Percentiles rank a stretch among this genome's conserved stretches.
These are phyloP conservation scores for Quercus bicolor DNA, from an alignment of 306 rosid genomes.

Conservation along the genomic window DNA sequence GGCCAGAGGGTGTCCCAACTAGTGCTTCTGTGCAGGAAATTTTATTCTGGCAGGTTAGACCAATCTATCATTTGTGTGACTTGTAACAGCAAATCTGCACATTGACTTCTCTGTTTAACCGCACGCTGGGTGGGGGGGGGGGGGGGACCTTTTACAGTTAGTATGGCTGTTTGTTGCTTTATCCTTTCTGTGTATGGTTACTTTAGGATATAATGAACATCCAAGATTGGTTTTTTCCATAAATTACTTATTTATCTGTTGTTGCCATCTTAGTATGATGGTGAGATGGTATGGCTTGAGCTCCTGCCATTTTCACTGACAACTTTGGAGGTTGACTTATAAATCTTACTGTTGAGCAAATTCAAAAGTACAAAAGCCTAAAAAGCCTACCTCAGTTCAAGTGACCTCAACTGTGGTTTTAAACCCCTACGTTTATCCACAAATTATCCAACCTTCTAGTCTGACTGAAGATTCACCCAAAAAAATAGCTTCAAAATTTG, in stretches of 20 bases:
- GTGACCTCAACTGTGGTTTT: too few relatives aligned
- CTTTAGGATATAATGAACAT: background rate
- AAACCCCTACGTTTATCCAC: too few relatives aligned
- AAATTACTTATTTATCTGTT: background rate
- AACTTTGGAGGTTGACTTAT: background rate
- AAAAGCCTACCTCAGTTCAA: too few relatives aligned
- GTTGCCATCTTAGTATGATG: background rate
- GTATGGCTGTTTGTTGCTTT: background rate
- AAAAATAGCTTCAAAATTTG: too few relatives aligned
- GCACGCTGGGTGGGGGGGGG: too few relatives aligned
- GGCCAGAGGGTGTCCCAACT: constrained; percentile 81
- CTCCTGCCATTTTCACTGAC: background rate
- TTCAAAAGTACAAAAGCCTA: too few relatives aligned
- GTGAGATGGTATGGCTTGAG: background rate
- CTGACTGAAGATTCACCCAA: too few relatives aligned
- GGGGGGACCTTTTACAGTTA: too few relatives aligned
- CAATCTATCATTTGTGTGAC: background rate
- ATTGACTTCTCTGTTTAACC: too few relatives aligned
- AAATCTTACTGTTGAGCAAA: background rate
- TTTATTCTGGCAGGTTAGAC: constrained; percentile 68
- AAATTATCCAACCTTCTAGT: too few relatives aligned
- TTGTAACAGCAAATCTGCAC: background rate
- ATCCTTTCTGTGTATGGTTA: background rate
- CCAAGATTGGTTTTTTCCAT: constrained; percentile 3
- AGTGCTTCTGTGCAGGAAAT: constrained; percentile 70